Conservation (phyloP, 73 alveolate genomes). For the Effrenium voratum region DNA sequence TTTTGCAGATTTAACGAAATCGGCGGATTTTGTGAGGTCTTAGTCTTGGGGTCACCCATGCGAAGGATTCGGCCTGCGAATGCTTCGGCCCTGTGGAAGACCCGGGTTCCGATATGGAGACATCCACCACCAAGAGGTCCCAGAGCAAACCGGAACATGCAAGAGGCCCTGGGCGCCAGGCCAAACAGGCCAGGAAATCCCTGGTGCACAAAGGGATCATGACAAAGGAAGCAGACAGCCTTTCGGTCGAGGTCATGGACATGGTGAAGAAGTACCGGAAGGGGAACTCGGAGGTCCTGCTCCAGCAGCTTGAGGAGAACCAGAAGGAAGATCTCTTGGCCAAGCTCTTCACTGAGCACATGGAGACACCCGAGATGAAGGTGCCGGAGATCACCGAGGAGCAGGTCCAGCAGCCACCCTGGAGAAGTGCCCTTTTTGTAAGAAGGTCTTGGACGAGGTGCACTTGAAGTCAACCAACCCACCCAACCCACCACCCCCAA, state of each 20-base stretch:
- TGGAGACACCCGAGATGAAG: not conserved
- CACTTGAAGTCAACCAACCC: no score
- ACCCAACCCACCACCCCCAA: no score
- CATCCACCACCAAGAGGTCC: conserved; percentile 1
- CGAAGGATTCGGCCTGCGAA: no score
- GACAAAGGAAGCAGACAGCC: not conserved
- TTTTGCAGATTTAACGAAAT: no score
- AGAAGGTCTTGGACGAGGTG: not conserved
- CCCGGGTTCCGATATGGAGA: conserved; percentile 19
- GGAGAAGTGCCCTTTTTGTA: not conserved
- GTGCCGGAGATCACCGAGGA: not conserved
- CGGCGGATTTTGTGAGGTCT: no score
- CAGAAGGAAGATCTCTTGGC: not conserved
- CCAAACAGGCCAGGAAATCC: conserved; percentile 2
- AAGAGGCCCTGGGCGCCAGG: not conserved
- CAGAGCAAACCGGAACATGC: conserved; percentile 31
- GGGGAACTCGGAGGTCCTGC: not conserved
- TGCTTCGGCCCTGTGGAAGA: not conserved
- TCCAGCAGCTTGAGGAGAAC: not conserved
- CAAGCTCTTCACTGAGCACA: not conserved
- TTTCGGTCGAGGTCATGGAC: not conserved
- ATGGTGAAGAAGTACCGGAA: not conserved
- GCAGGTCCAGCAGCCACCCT: not conserved
- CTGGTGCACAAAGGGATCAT: not conserved
- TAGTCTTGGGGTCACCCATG: no score